Evolutionary conservation across 1,284 basidiomycete genomes (phyloP), one percentile per base, ranked within the genome.

Genomic region (Xerocomus minutiporus): DNA sequence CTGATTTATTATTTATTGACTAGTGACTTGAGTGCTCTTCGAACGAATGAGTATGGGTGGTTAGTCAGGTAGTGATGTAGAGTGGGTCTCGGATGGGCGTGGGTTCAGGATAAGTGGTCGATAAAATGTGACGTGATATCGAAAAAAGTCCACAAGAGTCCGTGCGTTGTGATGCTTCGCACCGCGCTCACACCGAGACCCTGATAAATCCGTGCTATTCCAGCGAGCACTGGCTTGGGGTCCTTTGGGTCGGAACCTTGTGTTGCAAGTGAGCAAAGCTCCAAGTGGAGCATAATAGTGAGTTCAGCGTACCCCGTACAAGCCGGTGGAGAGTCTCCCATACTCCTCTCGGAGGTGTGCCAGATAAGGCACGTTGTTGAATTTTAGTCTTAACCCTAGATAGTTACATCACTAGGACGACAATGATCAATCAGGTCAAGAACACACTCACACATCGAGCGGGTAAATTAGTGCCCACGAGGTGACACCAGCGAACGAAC

Each of bases 371-470:
- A 50, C 93, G 84, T 64, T 94, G 88, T 67, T 97, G 93, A 34
- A 95, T 80, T 66, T 94, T 93, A 0, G 93, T 96, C 74, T 97
- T 97, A 52, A 96, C 90, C 49, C 93, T 90, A 61, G 61, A 68
- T 13, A 41, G 35, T 40, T 36, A 43, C 28, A 38, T 46, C 41
- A 46, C 17, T 25, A 8, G 7, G 46, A 20, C 39, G 11, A 25
- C 8, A 3, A 29, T 26, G 48, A 17, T 44, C 28, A 26, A 34
- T 13, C 28, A 12, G 25, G 29, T 47, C 39, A 38, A 35, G 39
- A 23, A 38, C 28, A 17, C 8, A 73, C 84, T 71, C 70, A 90
- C 88, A 91, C 88, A 62, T 91, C 88, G 50, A 90, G 74, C 20
- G 88, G 86, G 73, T 91, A 91, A 60, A 91, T 91, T n/a, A 90